These are phyloP conservation scores for Ophiostoma sp. DNA, from an alignment of 2,329 filamentous ascomycete genomes.

Conservation along the genomic window DNA sequence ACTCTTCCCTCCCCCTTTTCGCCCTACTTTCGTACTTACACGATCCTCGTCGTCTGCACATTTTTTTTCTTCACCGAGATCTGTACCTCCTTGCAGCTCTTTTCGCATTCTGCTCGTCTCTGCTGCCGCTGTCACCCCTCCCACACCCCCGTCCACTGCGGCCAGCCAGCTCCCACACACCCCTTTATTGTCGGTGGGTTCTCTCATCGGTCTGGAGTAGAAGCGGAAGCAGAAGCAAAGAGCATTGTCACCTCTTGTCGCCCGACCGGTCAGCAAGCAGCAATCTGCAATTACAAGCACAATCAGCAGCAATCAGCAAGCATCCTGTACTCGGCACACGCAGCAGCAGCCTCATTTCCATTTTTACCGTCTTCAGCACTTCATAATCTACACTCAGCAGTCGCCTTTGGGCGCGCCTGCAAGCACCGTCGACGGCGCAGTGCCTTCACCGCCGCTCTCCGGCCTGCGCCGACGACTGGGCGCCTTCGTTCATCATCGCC, in stretches of 20 bases:
- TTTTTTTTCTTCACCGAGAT: slow-evolving; percentile 22
- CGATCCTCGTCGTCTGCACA: slow-evolving; percentile 7
- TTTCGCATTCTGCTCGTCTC: neutral
- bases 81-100: slow-evolving; percentile 10
- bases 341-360: neutral
- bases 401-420: neutral
- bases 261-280: neutral
- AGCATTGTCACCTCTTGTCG: slow-evolving; percentile 1
- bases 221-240: neutral
- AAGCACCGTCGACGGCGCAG: neutral
- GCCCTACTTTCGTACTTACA: neutral
- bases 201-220: slow-evolving; percentile 7
- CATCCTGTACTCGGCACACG: neutral
- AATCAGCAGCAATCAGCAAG: neutral
- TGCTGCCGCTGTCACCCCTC: slow-evolving; percentile 12
- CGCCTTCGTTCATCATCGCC: neutral
- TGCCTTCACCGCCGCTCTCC: neutral
- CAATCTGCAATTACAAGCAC: neutral
- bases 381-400: neutral
- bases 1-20: neutral
- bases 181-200: neutral
- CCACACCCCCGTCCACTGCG: neutral
- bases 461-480: neutral
- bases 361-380: no score
- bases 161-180: neutral